A percentile compares a stretch with the other conserved stretches of the same genome.
Conservation (phyloP, 2,329 filamentous ascomycete species). For the Dothistroma pini region DNA sequence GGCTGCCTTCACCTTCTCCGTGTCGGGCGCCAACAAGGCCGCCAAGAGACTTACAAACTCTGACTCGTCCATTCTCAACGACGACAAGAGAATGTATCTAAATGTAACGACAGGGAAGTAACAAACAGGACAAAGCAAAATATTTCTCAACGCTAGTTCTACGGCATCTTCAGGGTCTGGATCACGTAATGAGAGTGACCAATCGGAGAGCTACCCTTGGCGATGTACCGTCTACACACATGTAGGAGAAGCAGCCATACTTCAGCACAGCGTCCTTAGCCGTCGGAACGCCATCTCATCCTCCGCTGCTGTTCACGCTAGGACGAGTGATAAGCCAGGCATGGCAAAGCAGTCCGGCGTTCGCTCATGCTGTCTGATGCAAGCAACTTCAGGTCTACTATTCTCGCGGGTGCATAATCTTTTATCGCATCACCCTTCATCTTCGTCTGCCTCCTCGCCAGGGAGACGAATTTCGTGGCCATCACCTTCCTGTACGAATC, state of each 20-base stretch:
- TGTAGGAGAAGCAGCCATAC: no score
- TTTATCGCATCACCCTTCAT: not conserved
- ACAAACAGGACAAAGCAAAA: slow-evolving; percentile 4
- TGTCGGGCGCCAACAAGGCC: slow-evolving; percentile 84
- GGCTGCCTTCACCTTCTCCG: slow-evolving; percentile 70
- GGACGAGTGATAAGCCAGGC: no score
- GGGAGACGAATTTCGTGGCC: slow-evolving; percentile 58
- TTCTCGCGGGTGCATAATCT: not conserved
- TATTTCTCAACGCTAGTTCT: not conserved
- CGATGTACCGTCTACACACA: no score
- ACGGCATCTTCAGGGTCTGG: no score
- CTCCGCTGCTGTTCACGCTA: no score
- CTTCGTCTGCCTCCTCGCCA: slow-evolving; percentile 39
- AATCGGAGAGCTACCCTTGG: no score
- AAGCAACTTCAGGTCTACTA: not conserved
- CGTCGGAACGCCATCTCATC: no score
- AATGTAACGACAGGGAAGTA: slow-evolving; percentile 2
- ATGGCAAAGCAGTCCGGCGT: no score
- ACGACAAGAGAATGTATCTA: not conserved
- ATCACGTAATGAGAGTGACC: no score
- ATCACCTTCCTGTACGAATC: slow-evolving; percentile 60
- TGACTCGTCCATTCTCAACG: slow-evolving; percentile 65
- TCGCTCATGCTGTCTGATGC: no score
- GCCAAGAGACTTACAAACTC: slow-evolving; percentile 83
- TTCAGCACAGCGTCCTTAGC: no score